Conservation (phyloP, 2,329 filamentous ascomycete species). For the Hymenoscyphus repandus region DNA sequence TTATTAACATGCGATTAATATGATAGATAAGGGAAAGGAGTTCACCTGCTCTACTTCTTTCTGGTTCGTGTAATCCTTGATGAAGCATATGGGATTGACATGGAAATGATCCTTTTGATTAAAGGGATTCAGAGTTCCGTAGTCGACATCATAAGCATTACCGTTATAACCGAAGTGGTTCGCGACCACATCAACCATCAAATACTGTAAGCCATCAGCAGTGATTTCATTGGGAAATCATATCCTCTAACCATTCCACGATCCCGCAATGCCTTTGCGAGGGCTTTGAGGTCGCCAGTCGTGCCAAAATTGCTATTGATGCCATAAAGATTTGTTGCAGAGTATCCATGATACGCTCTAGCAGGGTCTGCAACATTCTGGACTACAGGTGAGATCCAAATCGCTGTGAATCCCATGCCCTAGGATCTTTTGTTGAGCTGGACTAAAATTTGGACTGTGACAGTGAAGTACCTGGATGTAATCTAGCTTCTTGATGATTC, state of each 20-base stretch:
- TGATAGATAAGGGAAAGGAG: not conserved
- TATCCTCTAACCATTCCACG: not conserved
- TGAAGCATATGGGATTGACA: conserved; percentile 14
- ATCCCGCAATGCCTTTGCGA: conserved; percentile 38
- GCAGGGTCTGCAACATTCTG: conserved; percentile 33
- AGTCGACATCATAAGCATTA: conserved; percentile 12
- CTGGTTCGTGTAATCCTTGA: conserved; percentile 30
- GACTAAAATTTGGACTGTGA: not conserved
- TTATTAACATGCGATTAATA: too few species aligned
- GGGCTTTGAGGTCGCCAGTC: conserved; percentile 38
- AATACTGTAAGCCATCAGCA: conserved; percentile 24
- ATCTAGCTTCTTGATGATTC: conserved; percentile 42
- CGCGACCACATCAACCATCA: conserved; percentile 47
- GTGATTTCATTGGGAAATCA: too few species aligned
- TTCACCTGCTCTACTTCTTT: conserved; percentile 25
- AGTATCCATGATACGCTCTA: conserved; percentile 46
- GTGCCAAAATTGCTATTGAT: conserved; percentile 44
- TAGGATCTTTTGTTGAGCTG: not conserved
- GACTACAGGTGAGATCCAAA: conserved; percentile 37
- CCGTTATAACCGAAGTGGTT: conserved; percentile 37
- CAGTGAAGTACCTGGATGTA: conserved; percentile 41
- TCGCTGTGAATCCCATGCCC: conserved; percentile 11
- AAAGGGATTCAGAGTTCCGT: conserved; percentile 16
- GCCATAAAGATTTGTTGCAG: conserved; percentile 39
- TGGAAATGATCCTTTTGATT: conserved; percentile 11